Conservation (phyloP, 2,329 filamentous ascomycete species). For the Shiraia sp. region DNA sequence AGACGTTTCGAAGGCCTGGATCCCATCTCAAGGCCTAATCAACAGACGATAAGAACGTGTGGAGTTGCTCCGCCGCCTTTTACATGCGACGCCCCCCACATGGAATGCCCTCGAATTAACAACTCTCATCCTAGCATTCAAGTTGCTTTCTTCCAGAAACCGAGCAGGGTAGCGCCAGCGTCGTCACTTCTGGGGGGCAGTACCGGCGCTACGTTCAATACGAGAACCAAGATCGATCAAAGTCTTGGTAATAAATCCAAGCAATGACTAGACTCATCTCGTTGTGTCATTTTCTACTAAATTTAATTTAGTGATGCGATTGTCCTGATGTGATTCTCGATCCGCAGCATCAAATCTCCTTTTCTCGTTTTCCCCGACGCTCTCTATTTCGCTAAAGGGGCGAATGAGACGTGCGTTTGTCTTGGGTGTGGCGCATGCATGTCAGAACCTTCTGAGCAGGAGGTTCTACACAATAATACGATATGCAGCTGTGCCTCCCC, state of each 20-base stretch:
- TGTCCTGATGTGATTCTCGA: slow-evolving; percentile 8
- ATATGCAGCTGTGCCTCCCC: too few relatives aligned
- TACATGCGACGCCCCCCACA: too few relatives aligned
- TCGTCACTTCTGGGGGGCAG: too few relatives aligned
- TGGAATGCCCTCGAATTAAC: too few relatives aligned
- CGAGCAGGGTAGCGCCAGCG: too few relatives aligned
- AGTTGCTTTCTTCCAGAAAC: too few relatives aligned
- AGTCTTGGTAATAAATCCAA: too few relatives aligned
- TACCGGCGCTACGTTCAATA: too few relatives aligned
- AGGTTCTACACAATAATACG: slow-evolving; percentile 6
- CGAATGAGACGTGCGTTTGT: slow-evolving; percentile 7
- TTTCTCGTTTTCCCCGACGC: slow-evolving; percentile 10
- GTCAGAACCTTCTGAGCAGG: slow-evolving; percentile 10
- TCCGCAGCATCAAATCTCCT: slow-evolving; percentile 17
- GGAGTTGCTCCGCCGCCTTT: not conserved
- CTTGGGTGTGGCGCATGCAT: slow-evolving; percentile 9
- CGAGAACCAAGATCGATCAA: too few relatives aligned
- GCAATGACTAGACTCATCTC: not conserved
- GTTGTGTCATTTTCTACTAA: slow-evolving; percentile 1
- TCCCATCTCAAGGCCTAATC: slow-evolving; percentile 4
- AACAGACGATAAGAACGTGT: slow-evolving; percentile 1
- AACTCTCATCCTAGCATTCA: too few relatives aligned
- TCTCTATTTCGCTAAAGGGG: slow-evolving; percentile 20
- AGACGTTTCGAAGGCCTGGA: slow-evolving; percentile 9
- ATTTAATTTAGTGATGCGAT: not conserved